Percentiles rank a stretch among this genome's conserved stretches.
These are phyloP conservation scores for Pterula multifida DNA, from an alignment of 1,284 basidiomycete species.

Conservation along the genomic window DNA sequence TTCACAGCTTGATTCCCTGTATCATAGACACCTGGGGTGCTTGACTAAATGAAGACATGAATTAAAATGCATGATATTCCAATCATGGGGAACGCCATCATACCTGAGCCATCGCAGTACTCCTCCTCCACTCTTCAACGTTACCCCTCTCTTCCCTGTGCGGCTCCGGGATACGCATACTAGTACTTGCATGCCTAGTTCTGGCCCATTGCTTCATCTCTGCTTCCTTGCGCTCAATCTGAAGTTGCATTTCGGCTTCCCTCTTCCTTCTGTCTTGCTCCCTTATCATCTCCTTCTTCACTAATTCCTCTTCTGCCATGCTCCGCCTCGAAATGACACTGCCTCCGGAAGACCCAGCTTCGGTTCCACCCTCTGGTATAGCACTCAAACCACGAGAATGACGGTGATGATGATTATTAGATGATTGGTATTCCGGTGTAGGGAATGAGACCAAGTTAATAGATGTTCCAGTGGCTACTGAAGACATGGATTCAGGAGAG, in stretches of 20 bases:
- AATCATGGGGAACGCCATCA: too few species aligned
- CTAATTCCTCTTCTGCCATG: background rate
- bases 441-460: background rate
- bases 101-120: background rate
- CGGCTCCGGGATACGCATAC: background rate
- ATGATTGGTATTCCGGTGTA: background rate
- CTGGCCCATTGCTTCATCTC: slow-evolving; percentile 1
- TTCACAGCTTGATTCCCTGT: background rate
- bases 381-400: background rate
- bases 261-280: background rate
- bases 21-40: too few species aligned
- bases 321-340: background rate
- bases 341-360: background rate
- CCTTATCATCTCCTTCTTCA: background rate
- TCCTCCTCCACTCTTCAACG: background rate
- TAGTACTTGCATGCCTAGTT: background rate
- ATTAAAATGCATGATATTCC: too few species aligned
- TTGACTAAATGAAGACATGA: too few species aligned
- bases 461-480: background rate
- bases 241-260: background rate
- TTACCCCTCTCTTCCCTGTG: background rate
- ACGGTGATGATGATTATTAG: background rate
- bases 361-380: background rate
- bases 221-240: background rate
- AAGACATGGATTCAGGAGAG: background rate